Evolutionary conservation across 2,329 filamentous ascomycete species (phyloP), one percentile per base, ranked within the genome.

Genomic region (Neofusicoccum umdonicola): DNA sequence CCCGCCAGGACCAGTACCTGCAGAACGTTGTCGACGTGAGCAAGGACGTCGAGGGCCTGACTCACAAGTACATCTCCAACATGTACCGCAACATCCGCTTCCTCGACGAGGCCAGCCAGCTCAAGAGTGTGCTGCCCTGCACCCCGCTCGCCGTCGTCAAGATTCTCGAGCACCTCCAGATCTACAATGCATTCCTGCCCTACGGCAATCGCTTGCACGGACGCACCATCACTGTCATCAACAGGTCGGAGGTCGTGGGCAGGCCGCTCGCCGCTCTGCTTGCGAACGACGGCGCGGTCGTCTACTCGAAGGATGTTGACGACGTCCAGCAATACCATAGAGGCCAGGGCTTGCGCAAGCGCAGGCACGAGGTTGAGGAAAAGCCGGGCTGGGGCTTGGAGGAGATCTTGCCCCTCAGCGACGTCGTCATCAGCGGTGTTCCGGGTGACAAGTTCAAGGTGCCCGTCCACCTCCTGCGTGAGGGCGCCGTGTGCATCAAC

Each of bases 51-150:
- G 95, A 99, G 79, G 95, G 95, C 41, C 87, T 99, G 65, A 92
- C 90, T 71, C 94, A 97, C 79, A 89, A 89, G 75, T 93, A 98
- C 81, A 90, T 98, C 74, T 93, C 94, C 86, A 99, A 99, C 85
- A 97, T 99, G 93, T 99, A 98, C 81, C 91, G 97, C 83, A 99
- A 99, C 81, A 87, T 96, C 72, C 92, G 95, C 69, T 98, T 93
- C 82, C 84, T 99, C 64, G 95, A 99, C 79, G 89, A 90, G 4
- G 78, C 84, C 48, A 91, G 92, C 77, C 84, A 82, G 65, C 91
- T 92, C 77, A 98, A 99, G 82, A 96, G 90, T 56, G 92, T 98
- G 69, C 82, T 99, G 61, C 95, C 95, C 4, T 99, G 95, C 83
- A 99, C 95, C 2, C 95, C 95, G 15, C 86, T 99, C 27, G 95